Percentiles rank a stretch among this genome's conserved stretches.
phyloP scores from a whole-genome alignment of 805 yeast species.

The Yarrowia osloensis region DNA sequence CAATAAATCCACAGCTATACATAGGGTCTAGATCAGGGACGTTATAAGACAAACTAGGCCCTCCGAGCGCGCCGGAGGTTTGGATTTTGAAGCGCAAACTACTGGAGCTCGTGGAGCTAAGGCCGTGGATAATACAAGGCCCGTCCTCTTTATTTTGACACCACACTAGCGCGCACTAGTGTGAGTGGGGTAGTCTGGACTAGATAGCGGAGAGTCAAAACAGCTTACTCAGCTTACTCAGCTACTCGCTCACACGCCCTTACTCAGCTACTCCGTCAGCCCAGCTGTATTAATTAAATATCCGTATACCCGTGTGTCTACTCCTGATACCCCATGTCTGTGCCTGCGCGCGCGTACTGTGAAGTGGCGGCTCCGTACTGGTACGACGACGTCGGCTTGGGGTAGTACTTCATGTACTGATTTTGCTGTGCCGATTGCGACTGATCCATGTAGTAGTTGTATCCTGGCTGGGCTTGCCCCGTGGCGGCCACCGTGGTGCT shows the following conservation, averaged over 20 bases:
- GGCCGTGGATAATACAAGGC: conserved; percentile 2
- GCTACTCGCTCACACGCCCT: background rate
- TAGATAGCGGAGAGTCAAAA: conserved; percentile 2
- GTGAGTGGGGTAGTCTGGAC: conserved; percentile 11
- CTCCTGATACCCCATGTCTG: conserved; percentile 24
- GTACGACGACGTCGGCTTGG: conserved; percentile 24
- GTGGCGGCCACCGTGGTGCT: background rate
- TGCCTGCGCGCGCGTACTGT: conserved; percentile 15
- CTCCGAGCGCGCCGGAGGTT: conserved; percentile 15
- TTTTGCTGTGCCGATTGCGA: conserved; percentile 22
- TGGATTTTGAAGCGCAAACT: background rate
- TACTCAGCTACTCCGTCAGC: background rate
- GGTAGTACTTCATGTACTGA: conserved; percentile 30
- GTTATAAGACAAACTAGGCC: background rate
- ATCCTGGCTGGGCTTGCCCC: background rate
- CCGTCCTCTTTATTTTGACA: background rate
- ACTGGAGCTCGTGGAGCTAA: background rate
- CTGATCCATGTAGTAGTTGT: conserved; percentile 30
- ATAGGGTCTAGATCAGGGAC: conserved; percentile 18
- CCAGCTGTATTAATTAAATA: conserved; percentile 25
- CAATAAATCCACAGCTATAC: background rate
- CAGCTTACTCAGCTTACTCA: no score
- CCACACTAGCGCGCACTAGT: background rate
- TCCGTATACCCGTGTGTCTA: background rate
- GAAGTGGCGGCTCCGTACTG: conserved; percentile 5